Percentiles rank a stretch among this genome's conserved stretches.
Evolutionary conservation across 257 asterid species (phyloP).

Genomic region (Rauvolfia tetraphylla): DNA sequence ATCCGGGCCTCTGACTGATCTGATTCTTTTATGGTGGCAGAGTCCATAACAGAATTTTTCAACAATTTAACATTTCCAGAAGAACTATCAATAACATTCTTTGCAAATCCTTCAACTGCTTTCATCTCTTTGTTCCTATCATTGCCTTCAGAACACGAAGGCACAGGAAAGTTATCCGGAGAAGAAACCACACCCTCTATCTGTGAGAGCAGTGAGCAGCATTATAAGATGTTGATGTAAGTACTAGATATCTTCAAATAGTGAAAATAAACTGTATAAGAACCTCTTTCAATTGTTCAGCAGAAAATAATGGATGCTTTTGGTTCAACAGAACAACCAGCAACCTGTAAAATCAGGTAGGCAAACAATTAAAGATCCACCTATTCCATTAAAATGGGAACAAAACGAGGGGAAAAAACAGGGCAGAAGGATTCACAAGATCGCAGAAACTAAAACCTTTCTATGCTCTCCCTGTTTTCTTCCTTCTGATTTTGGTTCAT

Average conservation of each 20-base stretch:
- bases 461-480: constrained; percentile 40
- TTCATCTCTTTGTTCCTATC: constrained; percentile 30
- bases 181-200: constrained; percentile 47
- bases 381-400: constrained; percentile 1
- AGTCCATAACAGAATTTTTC: constrained; percentile 31
- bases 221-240: constrained; percentile 25
- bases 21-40: constrained; percentile 31
- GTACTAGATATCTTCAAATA: constrained; percentile 3
- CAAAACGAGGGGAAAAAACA: background rate
- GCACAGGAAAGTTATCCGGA: constrained; percentile 31
- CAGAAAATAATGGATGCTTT: constrained; percentile 55
- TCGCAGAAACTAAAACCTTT: constrained; percentile 43
- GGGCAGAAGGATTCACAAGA: constrained; percentile 1
- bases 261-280: background rate
- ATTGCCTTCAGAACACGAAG: constrained; percentile 19
- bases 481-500: constrained; percentile 50
- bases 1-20: constrained; percentile 27
- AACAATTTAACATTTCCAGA: constrained; percentile 25
- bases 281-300: constrained; percentile 74
- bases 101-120: constrained; percentile 20
- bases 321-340: constrained; percentile 51
- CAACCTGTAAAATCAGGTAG: constrained; percentile 44
- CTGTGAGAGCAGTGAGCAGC: constrained; percentile 43
- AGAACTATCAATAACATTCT: constrained; percentile 27
- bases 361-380: constrained; percentile 3